A percentile compares a stretch with the other conserved stretches of the same genome.
Conservation (phyloP, 2,329 filamentous ascomycete species). For the Cercospora berteroae region DNA sequence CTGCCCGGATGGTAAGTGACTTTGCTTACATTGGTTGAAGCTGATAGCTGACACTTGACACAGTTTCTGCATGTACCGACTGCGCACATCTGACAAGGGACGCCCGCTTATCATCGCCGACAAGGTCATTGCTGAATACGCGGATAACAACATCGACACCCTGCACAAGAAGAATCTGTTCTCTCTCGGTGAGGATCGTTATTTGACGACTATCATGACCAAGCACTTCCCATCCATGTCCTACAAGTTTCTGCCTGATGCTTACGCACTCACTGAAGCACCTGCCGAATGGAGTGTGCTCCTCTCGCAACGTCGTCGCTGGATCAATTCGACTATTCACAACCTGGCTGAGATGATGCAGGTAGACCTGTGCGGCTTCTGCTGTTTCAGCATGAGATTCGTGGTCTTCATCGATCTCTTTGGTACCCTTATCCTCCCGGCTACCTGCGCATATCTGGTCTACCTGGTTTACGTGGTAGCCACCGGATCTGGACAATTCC, state of each 20-base stretch:
- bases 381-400: slow-evolving; percentile 99
- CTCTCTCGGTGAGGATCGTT: slow-evolving; percentile 94
- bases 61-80: slow-evolving; percentile 98
- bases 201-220: slow-evolving; percentile 94
- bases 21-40: background rate
- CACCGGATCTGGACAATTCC: slow-evolving; percentile 69
- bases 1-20: slow-evolving; percentile 90
- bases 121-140: slow-evolving; percentile 81
- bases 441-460: slow-evolving; percentile 80
- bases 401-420: slow-evolving; percentile 92
- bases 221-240: slow-evolving; percentile 95
- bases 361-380: slow-evolving; percentile 96
- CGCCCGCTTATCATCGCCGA: slow-evolving; percentile 93
- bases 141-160: slow-evolving; percentile 85
- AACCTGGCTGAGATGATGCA: slow-evolving; percentile 89
- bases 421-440: slow-evolving; percentile 86
- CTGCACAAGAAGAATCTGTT: slow-evolving; percentile 92
- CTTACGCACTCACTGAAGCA: slow-evolving; percentile 88
- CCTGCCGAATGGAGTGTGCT: slow-evolving; percentile 92
- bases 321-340: slow-evolving; percentile 99
- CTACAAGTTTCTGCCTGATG: slow-evolving; percentile 93
- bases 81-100: slow-evolving; percentile 89
- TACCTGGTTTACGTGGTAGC: slow-evolving; percentile 83
- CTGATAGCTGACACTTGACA: background rate
- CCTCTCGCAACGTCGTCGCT: slow-evolving; percentile 94